Percentiles rank a stretch among this genome's conserved stretches.
phyloP scores from a whole-genome alignment of 179 eudicot genomes.

The Carnegiea gigantea region DNA sequence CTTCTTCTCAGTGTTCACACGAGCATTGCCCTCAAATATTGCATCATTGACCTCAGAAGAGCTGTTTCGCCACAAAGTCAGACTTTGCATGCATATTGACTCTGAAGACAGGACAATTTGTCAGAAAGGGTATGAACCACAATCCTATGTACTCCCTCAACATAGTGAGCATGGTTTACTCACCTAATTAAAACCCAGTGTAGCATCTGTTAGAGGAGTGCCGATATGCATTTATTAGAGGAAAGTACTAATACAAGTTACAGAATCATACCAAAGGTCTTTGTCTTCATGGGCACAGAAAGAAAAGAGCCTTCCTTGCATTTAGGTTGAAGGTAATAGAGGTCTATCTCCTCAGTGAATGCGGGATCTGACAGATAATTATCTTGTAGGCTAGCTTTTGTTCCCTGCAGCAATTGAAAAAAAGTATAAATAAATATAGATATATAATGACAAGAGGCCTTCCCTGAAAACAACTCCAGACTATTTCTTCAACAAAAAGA shows the following conservation, averaged over 20 bases:
- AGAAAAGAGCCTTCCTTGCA: slow-evolving; percentile 45
- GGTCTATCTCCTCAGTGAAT: slow-evolving; percentile 34
- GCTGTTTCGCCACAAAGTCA: slow-evolving; percentile 73
- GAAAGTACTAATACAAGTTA: neutral
- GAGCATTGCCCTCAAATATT: slow-evolving; percentile 51
- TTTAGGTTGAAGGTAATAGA: slow-evolving; percentile 54
- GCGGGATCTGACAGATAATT: slow-evolving; percentile 50
- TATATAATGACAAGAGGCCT: neutral
- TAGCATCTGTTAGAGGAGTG: neutral
- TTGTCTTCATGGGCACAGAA: slow-evolving; percentile 28
- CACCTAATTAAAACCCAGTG: too few relatives aligned
- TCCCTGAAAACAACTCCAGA: neutral
- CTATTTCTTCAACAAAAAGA: neutral
- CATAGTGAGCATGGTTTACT: neutral
- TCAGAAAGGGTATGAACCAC: neutral
- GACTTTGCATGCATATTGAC: slow-evolving; percentile 53
- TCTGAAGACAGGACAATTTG: slow-evolving; percentile 36
- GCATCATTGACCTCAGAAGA: slow-evolving; percentile 65
- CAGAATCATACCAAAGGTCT: slow-evolving; percentile 17
- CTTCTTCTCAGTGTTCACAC: slow-evolving; percentile 40
- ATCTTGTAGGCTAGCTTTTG: slow-evolving; percentile 26
- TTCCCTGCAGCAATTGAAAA: slow-evolving; percentile 49
- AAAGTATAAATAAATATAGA: neutral
- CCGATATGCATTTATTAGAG: neutral
- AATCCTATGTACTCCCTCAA: neutral